These are phyloP conservation scores for Vinca minor DNA, from an alignment of 257 asterid species.

Conservation along the genomic window DNA sequence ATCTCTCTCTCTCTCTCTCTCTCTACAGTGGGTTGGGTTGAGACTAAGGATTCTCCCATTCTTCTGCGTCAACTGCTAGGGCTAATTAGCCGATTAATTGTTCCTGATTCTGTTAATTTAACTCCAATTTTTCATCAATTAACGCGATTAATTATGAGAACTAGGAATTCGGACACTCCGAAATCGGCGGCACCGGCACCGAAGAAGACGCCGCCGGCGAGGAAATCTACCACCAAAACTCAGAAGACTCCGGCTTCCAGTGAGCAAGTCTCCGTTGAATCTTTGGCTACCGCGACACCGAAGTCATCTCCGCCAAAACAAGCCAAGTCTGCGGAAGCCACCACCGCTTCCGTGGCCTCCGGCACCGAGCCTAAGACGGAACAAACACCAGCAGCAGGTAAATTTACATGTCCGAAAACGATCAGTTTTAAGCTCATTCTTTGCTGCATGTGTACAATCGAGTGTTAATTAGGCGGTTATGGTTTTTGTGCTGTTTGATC, in stretches of 20 bases:
- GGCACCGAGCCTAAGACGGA: constrained; percentile 6
- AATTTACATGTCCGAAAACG: background rate
- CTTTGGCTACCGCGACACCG: constrained; percentile 11
- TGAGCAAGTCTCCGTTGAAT: constrained; percentile 16
- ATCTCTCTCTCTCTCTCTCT: too few species aligned
- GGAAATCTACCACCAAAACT: constrained; percentile 23
- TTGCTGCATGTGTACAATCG: background rate
- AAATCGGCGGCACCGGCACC: constrained; percentile 20
- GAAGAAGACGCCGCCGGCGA: constrained; percentile 26
- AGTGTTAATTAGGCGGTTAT: too few species aligned
- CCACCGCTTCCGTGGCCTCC: constrained; percentile 13
- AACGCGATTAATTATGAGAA: constrained; percentile 27
- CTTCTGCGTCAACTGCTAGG: background rate
- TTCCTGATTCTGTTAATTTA: background rate
- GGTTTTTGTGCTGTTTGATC: too few species aligned
- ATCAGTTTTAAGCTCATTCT: too few species aligned
- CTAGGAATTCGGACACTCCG: constrained; percentile 28
- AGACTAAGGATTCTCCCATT: too few species aligned
- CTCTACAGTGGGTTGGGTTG: too few species aligned
- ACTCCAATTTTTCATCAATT: background rate
- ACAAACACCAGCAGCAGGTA: constrained; percentile 28
- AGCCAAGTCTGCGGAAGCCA: constrained; percentile 15
- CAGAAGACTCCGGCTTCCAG: constrained; percentile 21
- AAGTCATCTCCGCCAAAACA: constrained; percentile 21
- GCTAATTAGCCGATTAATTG: background rate